phyloP scores from a whole-genome alignment of 768 basidiomycete species.

The Cystobasidium tubakii region DNA sequence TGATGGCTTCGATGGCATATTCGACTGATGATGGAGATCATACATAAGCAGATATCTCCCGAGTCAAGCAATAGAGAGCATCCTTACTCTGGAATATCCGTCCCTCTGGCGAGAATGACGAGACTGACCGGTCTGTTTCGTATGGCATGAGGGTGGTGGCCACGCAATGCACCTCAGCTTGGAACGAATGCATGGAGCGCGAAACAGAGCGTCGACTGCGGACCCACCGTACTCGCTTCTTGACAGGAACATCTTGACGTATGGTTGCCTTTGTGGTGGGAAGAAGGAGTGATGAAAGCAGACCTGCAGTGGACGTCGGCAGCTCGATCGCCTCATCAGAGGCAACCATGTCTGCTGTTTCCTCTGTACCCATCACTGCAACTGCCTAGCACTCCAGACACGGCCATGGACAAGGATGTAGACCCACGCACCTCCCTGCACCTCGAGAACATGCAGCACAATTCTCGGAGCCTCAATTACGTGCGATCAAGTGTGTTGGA shows the following conservation, averaged over 20 bases:
- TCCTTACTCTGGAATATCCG: constrained; percentile 35
- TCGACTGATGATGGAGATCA: constrained; percentile 61
- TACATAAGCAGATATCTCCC: neutral
- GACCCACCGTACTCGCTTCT: constrained; percentile 26
- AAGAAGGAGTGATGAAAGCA: too few relatives aligned
- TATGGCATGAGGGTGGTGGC: neutral
- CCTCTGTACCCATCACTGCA: neutral
- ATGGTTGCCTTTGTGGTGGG: too few relatives aligned
- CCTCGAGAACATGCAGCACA: constrained; percentile 25
- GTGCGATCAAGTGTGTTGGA: constrained; percentile 11
- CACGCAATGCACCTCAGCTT: neutral
- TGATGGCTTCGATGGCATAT: constrained; percentile 99
- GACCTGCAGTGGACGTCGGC: too few relatives aligned
- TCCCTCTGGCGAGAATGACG: constrained; percentile 32
- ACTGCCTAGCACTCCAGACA: too few relatives aligned
- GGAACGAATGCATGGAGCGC: neutral
- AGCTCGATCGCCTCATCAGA: too few relatives aligned
- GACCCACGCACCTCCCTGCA: constrained; percentile 13
- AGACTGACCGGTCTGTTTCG: constrained; percentile 32
- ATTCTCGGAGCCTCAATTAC: constrained; percentile 19
- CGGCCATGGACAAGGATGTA: neutral
- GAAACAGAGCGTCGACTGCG: neutral
- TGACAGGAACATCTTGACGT: constrained; percentile 22
- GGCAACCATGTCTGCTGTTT: too few relatives aligned
- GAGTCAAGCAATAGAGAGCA: neutral